phyloP scores from a whole-genome alignment of 768 basidiomycete species.

The Tylopilus sp. region DNA sequence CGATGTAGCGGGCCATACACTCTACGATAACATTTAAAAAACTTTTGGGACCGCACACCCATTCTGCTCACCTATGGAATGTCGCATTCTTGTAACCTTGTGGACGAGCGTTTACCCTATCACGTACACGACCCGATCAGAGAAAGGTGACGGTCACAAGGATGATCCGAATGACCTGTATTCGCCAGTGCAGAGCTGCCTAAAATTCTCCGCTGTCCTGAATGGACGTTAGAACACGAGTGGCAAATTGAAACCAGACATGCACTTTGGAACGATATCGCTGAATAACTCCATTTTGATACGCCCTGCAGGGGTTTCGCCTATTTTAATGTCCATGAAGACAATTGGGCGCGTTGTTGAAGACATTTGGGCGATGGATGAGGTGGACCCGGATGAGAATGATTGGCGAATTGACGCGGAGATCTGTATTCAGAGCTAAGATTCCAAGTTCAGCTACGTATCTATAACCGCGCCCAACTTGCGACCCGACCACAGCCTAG shows the following conservation, averaged over 20 bases:
- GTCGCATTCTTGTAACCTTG: constrained; percentile 91
- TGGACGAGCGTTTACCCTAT: constrained; percentile 61
- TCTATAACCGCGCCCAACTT: no score
- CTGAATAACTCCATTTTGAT: constrained; percentile 98
- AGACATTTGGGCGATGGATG: constrained; percentile 33
- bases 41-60: constrained; percentile 1
- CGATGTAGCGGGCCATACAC: constrained; percentile 49
- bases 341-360: constrained; percentile 75
- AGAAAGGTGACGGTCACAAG: neutral
- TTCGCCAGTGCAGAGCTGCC: constrained; percentile 98
- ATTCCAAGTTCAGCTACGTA: no score
- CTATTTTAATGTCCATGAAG: constrained; percentile 96
- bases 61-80: constrained; percentile 73
- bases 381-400: no score
- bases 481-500: no score
- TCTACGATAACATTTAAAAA: constrained; percentile 38
- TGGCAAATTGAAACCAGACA: neutral
- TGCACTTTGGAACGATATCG: constrained; percentile 92
- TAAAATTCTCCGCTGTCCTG: constrained; percentile 97
- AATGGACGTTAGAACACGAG: constrained; percentile 1
- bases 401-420: neutral
- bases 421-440: no score
- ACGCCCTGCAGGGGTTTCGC: constrained; percentile 92
- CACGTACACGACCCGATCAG: constrained; percentile 15
- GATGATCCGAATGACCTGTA: constrained; percentile 54